Evolutionary conservation across 352 stramenopile genomes (phyloP), one percentile per base, ranked within the genome.

Genomic region (Phytopythium mirpurense): DNA sequence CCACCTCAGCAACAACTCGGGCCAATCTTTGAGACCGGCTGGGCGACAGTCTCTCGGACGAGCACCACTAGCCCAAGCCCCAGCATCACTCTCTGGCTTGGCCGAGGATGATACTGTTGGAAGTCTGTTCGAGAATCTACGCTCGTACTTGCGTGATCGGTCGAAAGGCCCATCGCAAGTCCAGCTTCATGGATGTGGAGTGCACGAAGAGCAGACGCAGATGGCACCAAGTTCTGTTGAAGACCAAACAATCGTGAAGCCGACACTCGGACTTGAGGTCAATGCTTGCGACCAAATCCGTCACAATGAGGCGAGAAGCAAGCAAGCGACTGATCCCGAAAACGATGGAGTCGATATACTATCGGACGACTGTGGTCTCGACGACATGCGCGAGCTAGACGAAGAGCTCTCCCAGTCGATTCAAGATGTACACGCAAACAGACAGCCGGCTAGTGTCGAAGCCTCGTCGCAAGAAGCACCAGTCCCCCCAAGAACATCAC

Each of bases 91-190:
- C 6, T 3, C 43, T 14, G n/a, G 36, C n/a, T 18, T 16, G 18
- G 15, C 44, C 27, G 27, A 51, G 3, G 3, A 26, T 12, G 44
- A 16, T 9, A 19, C 18, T 21, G 44, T 16, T n/a, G 21, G 12
- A 0, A 51, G 10, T 10, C 44, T 51, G 19, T 51, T 51, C 44
- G 44, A 38, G 18, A 24, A 35, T 23, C 16, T 51, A 16, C 44
- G 44, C 5, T 51, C 27, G 26, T 51, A 51, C 19, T 16, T 51
- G 26, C 9, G 16, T 5, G 24, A 26, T 16, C 44, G 44, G 27
- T 15, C 24, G 3, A 15, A 3, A n/a, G 44, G 27, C 29, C 44
- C 44, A 18, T 14, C 9, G 6, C 9, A 3, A 27, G 27, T 5
- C 10, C 19, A 27, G 44, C 26, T 37, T 6, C 10, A 38, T 5